Evolutionary conservation across 2,329 filamentous ascomycete species (phyloP).

Genomic region (Xylaria sp.): DNA sequence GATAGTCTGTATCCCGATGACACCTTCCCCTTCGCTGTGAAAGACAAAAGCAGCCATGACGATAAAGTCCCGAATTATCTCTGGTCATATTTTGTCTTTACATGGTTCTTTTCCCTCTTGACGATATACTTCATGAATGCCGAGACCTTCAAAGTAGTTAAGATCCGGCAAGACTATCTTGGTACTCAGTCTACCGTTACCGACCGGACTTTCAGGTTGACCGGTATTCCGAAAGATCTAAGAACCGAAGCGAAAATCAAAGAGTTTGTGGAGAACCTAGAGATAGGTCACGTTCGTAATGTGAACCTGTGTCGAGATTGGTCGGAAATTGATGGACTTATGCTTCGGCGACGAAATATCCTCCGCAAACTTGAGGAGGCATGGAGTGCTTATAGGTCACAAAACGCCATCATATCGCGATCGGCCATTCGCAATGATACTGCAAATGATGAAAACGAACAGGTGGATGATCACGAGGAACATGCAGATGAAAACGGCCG

Average conservation of each 20-base stretch:
- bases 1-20: slow-evolving; percentile 16
- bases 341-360: slow-evolving; percentile 72
- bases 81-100: slow-evolving; percentile 95
- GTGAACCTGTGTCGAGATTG: slow-evolving; percentile 90
- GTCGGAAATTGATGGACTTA: slow-evolving; percentile 80
- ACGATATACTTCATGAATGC: slow-evolving; percentile 84
- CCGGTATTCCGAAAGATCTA: slow-evolving; percentile 84
- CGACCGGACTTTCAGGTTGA: slow-evolving; percentile 90
- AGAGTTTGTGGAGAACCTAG: slow-evolving; percentile 84
- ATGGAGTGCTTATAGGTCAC: slow-evolving; percentile 81
- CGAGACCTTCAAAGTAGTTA: slow-evolving; percentile 87
- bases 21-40: slow-evolving; percentile 16
- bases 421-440: slow-evolving; percentile 21
- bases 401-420: slow-evolving; percentile 55
- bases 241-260: slow-evolving; percentile 86
- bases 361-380: slow-evolving; percentile 82
- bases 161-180: slow-evolving; percentile 87
- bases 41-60: slow-evolving; percentile 33
- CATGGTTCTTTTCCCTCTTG: slow-evolving; percentile 88
- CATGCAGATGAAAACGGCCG: slow-evolving; percentile 56
- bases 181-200: slow-evolving; percentile 96
- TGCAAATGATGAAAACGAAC: slow-evolving; percentile 33
- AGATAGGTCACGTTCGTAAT: slow-evolving; percentile 89
- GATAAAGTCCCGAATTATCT: slow-evolving; percentile 66
- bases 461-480: slow-evolving; percentile 39